phyloP scores from a whole-genome alignment of 2,329 filamentous ascomycete genomes.

The Penicillium vulpinum region DNA sequence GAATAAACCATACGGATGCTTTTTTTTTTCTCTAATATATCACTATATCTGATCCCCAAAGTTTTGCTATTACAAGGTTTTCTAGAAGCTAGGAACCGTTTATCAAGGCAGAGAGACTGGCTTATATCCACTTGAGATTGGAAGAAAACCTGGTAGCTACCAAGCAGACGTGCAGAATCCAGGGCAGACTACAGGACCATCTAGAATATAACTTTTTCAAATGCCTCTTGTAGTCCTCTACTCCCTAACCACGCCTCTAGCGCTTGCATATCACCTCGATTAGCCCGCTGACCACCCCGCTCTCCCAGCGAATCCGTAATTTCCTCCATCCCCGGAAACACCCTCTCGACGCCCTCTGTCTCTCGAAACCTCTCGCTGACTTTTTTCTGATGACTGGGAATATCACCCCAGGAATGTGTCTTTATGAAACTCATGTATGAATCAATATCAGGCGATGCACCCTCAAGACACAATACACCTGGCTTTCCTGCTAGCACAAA shows the following conservation, averaged over 20 bases:
- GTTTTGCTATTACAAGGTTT: too few relatives aligned
- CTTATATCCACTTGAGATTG: background rate
- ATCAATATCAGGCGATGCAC: conserved; percentile 51
- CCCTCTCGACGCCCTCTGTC: conserved; percentile 43
- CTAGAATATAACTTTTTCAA: conserved; percentile 37
- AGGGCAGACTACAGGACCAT: background rate
- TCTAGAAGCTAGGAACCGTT: background rate
- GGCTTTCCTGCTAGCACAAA: conserved; percentile 64
- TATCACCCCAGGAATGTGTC: conserved; percentile 64
- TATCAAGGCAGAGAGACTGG: background rate
- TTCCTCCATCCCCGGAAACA: conserved; percentile 34
- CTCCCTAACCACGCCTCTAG: conserved; percentile 31
- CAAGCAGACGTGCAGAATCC: background rate
- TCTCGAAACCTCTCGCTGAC: conserved; percentile 54
- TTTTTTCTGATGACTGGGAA: conserved; percentile 63
- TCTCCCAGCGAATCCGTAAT: conserved; percentile 37
- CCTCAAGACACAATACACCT: conserved; percentile 42
- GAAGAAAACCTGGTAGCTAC: too few relatives aligned
- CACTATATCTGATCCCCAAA: background rate
- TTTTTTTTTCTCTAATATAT: background rate
- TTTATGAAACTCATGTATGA: conserved; percentile 65
- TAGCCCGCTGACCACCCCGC: conserved; percentile 34
- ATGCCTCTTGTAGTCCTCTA: conserved; percentile 31
- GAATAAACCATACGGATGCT: background rate
- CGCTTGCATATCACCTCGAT: conserved; percentile 39